These are phyloP conservation scores for Mycena belliarum DNA, from an alignment of 768 basidiomycete species.

Conservation along the genomic window DNA sequence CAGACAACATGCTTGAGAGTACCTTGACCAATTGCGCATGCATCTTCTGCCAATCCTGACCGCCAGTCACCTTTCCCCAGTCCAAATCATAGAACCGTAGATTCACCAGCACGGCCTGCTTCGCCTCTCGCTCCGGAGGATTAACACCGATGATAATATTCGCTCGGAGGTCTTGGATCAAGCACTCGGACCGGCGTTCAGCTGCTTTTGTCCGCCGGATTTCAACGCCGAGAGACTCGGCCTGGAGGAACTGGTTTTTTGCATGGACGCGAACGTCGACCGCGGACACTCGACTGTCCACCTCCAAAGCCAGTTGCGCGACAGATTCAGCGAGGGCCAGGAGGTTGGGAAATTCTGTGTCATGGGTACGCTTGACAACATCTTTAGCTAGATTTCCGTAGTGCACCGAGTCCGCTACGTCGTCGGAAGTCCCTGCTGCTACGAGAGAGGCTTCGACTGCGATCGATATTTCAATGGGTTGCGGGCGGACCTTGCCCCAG, in stretches of 20 bases:
- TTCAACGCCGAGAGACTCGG: conserved; percentile 7
- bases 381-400: conserved; percentile 58
- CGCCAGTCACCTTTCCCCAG: not conserved
- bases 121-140: conserved; percentile 68
- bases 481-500: conserved; percentile 48
- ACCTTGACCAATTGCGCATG: conserved; percentile 39
- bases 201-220: conserved; percentile 3
- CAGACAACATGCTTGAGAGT: conserved; percentile 7
- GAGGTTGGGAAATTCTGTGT: conserved; percentile 29
- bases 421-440: conserved; percentile 46
- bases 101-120: conserved; percentile 63
- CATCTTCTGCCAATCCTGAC: conserved; percentile 21
- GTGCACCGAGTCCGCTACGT: conserved; percentile 59
- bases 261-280: not conserved
- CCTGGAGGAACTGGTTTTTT: conserved; percentile 12
- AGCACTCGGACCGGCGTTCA: not conserved
- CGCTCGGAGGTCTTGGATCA: conserved; percentile 50
- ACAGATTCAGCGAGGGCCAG: conserved; percentile 38
- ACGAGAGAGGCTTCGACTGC: conserved; percentile 44
- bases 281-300: conserved; percentile 2
- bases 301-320: conserved; percentile 22
- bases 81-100: conserved; percentile 42
- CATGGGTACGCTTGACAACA: conserved; percentile 34
- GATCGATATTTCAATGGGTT: conserved; percentile 53
- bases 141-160: conserved; percentile 71